Base-by-base conservation (phyloP, 2,329 filamentous ascomycete genomes). In the Clonostachys rosea region DNA sequence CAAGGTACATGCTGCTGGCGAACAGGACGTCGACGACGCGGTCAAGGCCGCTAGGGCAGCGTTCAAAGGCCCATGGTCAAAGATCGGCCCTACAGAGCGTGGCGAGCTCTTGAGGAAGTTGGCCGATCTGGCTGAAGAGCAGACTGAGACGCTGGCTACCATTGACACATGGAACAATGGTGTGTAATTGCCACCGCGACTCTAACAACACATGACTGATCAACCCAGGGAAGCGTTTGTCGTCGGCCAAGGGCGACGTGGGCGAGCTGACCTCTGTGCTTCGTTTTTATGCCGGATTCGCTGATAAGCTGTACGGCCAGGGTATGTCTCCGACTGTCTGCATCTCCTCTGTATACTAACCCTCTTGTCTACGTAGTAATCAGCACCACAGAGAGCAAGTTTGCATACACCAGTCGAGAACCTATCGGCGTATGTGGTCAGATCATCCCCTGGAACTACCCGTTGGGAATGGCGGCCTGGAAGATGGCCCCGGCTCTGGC, bases 151-250 rank as follows among this genome's bases (percentile, higher is more conserved):
- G 1, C 52, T 71, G 14, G 65, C 66, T 17, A 68, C 67, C 5
- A 61, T 70, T 17, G 87, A 91, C 66, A 86, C 87, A 0, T 90
- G 86, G 86, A 86, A 91, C 58, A 90, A 89, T 57, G 18, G 18
- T 18, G 18, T 18, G 18, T 18, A 18, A 18, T 18, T 18, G 18
- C 18, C 18, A 18, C 18, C 87, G 46, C 30, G 44, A 47, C 18
- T 5, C 18, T 5, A 18, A 18, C 5, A 86, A 89, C 61, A 81
- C 86, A 9, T 68, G 63, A 34, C 85, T 89, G 61, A 89, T 84
- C 0, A 85, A 85, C 4, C 79, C 85, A 1, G 79, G 80, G 0
- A 69, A 85, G 24, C 80, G 84, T 24, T 86, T 89, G 60, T 86
- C 89, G 83, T 73, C 75, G 43, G 83, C 84, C 2, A 85, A 89